phyloP scores from a whole-genome alignment of 2,329 filamentous ascomycete genomes.

The Fonsecaea erecta region DNA sequence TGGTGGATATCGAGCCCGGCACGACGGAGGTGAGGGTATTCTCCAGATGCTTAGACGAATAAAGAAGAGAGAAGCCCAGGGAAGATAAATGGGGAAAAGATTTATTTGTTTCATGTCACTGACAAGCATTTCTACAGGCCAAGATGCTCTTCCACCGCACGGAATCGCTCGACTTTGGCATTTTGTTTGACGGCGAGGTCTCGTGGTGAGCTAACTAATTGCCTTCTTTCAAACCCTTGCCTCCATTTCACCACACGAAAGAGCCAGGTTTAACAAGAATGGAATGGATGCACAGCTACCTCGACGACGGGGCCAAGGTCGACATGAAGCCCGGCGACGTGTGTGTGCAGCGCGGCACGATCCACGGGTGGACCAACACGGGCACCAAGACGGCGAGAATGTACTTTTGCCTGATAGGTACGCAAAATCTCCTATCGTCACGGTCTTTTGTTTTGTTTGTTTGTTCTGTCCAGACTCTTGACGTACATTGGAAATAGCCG shows the following conservation, averaged over 20 bases:
- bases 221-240: background rate
- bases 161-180: slow-evolving; percentile 38
- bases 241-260: too few relatives aligned
- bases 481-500: background rate
- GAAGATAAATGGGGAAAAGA: too few relatives aligned
- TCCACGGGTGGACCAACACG: slow-evolving; percentile 39
- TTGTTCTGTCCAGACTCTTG: too few relatives aligned
- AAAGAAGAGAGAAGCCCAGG: too few relatives aligned
- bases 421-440: background rate
- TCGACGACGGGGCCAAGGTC: slow-evolving; percentile 37
- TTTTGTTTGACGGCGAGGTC: slow-evolving; percentile 38
- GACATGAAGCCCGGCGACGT: slow-evolving; percentile 36
- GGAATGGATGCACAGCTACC: slow-evolving; percentile 20
- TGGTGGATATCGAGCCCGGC: slow-evolving; percentile 34
- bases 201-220: slow-evolving; percentile 8
- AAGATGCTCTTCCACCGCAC: slow-evolving; percentile 37
- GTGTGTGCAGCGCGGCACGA: slow-evolving; percentile 39
- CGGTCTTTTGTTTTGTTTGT: background rate
- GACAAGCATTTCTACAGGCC: background rate
- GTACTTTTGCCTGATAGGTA: slow-evolving; percentile 35
- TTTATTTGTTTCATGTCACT: too few relatives aligned
- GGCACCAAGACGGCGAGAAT: slow-evolving; percentile 31
- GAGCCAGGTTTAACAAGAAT: background rate
- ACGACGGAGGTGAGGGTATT: background rate
- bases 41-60: background rate